Percentiles rank a stretch among this genome's conserved stretches.
Conservation (phyloP, 805 yeast species). For the Monosporozyma aquatica region DNA sequence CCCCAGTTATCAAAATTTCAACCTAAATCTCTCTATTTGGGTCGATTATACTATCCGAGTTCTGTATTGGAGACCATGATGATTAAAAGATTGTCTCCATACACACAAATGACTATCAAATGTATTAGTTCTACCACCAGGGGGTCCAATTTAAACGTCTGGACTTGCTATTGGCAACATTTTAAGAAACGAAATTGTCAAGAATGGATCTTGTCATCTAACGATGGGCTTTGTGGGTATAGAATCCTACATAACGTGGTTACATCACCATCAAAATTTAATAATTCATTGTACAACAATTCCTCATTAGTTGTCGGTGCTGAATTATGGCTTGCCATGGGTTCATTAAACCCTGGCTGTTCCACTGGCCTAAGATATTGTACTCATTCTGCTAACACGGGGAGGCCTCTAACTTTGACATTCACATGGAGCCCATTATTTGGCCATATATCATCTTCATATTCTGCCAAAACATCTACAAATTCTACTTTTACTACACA, state of each 20-base stretch:
- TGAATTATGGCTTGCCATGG: constrained; percentile 82
- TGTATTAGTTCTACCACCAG: constrained; percentile 58
- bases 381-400: constrained; percentile 76
- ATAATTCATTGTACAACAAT: constrained; percentile 42
- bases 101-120: constrained; percentile 59
- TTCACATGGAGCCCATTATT: constrained; percentile 78
- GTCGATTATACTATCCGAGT: constrained; percentile 82
- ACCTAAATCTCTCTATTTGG: constrained; percentile 50
- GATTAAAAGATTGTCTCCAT: constrained; percentile 49
- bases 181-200: constrained; percentile 54
- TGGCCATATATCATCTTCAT: constrained; percentile 83
- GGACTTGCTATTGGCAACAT: constrained; percentile 65
- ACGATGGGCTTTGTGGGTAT: constrained; percentile 75
- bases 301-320: constrained; percentile 69
- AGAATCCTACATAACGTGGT: constrained; percentile 63
- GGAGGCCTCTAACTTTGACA: constrained; percentile 84
- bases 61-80: constrained; percentile 82
- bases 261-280: constrained; percentile 31
- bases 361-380: constrained; percentile 80
- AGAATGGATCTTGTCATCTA: constrained; percentile 74
- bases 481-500: constrained; percentile 71
- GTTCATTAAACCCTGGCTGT: constrained; percentile 79
- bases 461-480: constrained; percentile 71
- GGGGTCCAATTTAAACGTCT: constrained; percentile 39
- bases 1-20: not conserved